Percentiles rank a stretch among this genome's conserved stretches.
Evolutionary conservation across 1,284 basidiomycete species (phyloP).

Genomic region (Omphalotus olearius): DNA sequence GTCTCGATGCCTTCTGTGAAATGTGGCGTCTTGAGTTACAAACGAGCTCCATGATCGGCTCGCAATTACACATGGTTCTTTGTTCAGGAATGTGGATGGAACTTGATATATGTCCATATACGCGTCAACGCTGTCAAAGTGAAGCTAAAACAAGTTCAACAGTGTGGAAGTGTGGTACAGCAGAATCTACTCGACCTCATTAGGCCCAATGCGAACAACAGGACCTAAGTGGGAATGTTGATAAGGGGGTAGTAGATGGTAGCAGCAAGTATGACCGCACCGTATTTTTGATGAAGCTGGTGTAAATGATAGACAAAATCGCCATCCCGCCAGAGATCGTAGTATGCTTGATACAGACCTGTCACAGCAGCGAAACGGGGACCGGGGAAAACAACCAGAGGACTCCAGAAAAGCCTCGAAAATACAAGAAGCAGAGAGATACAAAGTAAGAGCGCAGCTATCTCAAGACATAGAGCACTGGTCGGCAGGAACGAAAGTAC

Average conservation of each 20-base stretch:
- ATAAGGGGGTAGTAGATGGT: background rate
- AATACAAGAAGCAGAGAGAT: background rate
- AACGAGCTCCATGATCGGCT: slow-evolving; percentile 16
- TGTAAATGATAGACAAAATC: slow-evolving; percentile 12
- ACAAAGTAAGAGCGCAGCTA: too few species aligned
- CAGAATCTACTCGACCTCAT: slow-evolving; percentile 9
- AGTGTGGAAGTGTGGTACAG: too few species aligned
- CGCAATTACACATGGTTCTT: slow-evolving; percentile 19
- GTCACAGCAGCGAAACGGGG: slow-evolving; percentile 14
- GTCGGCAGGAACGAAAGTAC: too few species aligned
- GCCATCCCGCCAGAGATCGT: slow-evolving; percentile 12
- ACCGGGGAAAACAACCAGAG: slow-evolving; percentile 13
- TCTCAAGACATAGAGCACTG: too few species aligned
- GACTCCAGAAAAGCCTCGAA: background rate
- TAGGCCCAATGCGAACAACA: slow-evolving; percentile 17
- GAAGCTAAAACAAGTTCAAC: slow-evolving; percentile 17
- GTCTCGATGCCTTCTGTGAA: slow-evolving; percentile 21
- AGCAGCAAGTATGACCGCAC: background rate
- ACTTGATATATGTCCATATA: slow-evolving; percentile 24
- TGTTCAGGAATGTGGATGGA: slow-evolving; percentile 21
- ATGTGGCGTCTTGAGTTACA: slow-evolving; percentile 14
- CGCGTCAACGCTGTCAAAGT: slow-evolving; percentile 22
- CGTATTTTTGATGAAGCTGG: slow-evolving; percentile 12
- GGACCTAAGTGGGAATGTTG: slow-evolving; percentile 3
- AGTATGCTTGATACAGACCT: slow-evolving; percentile 12